These are phyloP conservation scores for Fusarium decemcellulare DNA, from an alignment of 2,329 filamentous ascomycete species.

Conservation along the genomic window DNA sequence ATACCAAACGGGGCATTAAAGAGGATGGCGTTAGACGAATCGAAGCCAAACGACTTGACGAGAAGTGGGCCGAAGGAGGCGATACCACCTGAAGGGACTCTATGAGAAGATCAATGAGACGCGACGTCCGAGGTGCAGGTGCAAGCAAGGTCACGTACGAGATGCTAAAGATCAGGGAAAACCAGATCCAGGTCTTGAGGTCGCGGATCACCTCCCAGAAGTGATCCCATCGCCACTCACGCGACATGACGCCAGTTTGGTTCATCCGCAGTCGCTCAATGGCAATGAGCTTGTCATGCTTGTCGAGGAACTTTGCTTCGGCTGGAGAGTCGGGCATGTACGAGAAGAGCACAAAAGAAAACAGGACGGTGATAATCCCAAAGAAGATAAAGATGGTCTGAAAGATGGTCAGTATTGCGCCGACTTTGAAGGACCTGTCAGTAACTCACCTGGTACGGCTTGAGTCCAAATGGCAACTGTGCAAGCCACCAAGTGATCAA, in stretches of 20 bases:
- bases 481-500: conserved; percentile 39
- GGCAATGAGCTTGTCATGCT: conserved; percentile 69
- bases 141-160: conserved; percentile 46
- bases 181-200: conserved; percentile 56
- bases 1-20: conserved; percentile 72
- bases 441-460: conserved; percentile 28
- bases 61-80: conserved; percentile 71
- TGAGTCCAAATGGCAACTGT: conserved; percentile 26
- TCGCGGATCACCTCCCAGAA: conserved; percentile 53
- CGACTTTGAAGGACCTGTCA: fast-evolving
- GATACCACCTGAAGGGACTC: conserved; percentile 60
- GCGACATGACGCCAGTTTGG: conserved; percentile 55
- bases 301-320: conserved; percentile 67
- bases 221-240: conserved; percentile 56
- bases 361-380: conserved; percentile 56
- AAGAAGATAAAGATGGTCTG: conserved; percentile 40
- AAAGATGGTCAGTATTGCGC: background rate
- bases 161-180: conserved; percentile 62
- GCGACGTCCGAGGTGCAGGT: background rate
- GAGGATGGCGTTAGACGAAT: conserved; percentile 66
- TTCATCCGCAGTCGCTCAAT: conserved; percentile 69
- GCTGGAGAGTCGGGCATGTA: conserved; percentile 75
- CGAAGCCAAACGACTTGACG: conserved; percentile 69
- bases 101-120: conserved; percentile 41
- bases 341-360: conserved; percentile 60